phyloP scores from a whole-genome alignment of 352 stramenopile genomes.

The Phytophthora cryptogea region DNA sequence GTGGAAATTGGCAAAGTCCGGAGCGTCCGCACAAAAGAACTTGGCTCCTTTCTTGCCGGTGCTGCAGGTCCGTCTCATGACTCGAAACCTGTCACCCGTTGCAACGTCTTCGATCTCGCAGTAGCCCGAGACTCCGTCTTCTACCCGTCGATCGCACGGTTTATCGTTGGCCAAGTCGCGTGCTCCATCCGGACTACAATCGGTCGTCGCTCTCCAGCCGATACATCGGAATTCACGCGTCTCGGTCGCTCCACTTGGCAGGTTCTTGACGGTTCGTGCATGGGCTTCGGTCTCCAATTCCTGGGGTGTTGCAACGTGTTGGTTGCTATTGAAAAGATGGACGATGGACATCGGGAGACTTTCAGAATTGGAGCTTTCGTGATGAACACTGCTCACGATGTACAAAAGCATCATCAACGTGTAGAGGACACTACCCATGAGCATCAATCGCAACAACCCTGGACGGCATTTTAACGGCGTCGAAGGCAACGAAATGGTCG shows the following conservation, averaged over 20 bases:
- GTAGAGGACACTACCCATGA: conserved; percentile 28
- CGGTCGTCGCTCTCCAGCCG: conserved; percentile 24
- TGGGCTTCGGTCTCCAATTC: conserved; percentile 18
- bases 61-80: conserved; percentile 39
- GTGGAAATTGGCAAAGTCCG: conserved; percentile 48
- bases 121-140: conserved; percentile 21
- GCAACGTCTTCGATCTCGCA: conserved; percentile 33
- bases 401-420: conserved; percentile 5
- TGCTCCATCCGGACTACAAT: conserved; percentile 18
- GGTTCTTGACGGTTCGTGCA: conserved; percentile 13
- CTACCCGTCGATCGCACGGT: conserved; percentile 22
- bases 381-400: conserved; percentile 20
- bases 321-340: conserved; percentile 14
- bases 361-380: conserved; percentile 15
- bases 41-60: conserved; percentile 36
- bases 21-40: conserved; percentile 48
- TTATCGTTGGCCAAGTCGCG: conserved; percentile 26
- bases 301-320: conserved; percentile 18
- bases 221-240: conserved; percentile 29
- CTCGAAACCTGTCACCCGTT: conserved; percentile 35
- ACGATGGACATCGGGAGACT: conserved; percentile 24
- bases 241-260: conserved; percentile 14
- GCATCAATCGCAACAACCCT: conserved; percentile 20
- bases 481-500: conserved; percentile 8
- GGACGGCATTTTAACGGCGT: conserved; percentile 25